A percentile compares a stretch with the other conserved stretches of the same genome.
Evolutionary conservation across 2,329 filamentous ascomycete genomes (phyloP).

Genomic region (Ceratocystis cubensis): DNA sequence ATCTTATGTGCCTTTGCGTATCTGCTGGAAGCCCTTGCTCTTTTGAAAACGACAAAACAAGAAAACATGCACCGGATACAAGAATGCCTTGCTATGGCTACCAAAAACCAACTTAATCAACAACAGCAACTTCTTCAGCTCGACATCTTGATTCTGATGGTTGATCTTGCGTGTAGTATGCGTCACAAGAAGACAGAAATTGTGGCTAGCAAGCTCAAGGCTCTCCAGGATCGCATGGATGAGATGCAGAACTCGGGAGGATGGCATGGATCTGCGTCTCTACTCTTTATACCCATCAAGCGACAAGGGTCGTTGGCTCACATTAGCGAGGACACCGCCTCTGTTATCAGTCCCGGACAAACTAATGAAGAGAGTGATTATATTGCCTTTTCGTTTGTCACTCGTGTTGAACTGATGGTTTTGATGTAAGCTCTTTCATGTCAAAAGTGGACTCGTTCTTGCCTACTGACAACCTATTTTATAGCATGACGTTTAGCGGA

Average conservation of each 20-base stretch:
- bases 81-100: constrained; percentile 58
- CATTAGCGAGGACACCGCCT: constrained; percentile 45
- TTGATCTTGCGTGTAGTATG: constrained; percentile 59
- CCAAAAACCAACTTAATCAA: constrained; percentile 56
- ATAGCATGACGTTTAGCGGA: constrained; percentile 44
- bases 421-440: constrained; percentile 36
- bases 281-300: constrained; percentile 44
- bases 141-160: constrained; percentile 49
- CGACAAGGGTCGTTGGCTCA: constrained; percentile 30
- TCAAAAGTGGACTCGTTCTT: neutral
- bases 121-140: constrained; percentile 54
- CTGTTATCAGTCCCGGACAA: constrained; percentile 39
- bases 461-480: neutral
- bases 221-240: constrained; percentile 51
- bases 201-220: constrained; percentile 46
- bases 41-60: constrained; percentile 50
- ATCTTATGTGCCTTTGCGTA: constrained; percentile 54
- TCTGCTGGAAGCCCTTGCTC: constrained; percentile 55
- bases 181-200: constrained; percentile 47
- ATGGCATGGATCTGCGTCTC: constrained; percentile 37
- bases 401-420: constrained; percentile 44
- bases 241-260: constrained; percentile 34
- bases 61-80: constrained; percentile 60
- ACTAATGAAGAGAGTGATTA: constrained; percentile 38
- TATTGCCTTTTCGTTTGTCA: constrained; percentile 48